Evolutionary conservation across 2,329 filamentous ascomycete species (phyloP).

Genomic region (Metarhizium humberi): DNA sequence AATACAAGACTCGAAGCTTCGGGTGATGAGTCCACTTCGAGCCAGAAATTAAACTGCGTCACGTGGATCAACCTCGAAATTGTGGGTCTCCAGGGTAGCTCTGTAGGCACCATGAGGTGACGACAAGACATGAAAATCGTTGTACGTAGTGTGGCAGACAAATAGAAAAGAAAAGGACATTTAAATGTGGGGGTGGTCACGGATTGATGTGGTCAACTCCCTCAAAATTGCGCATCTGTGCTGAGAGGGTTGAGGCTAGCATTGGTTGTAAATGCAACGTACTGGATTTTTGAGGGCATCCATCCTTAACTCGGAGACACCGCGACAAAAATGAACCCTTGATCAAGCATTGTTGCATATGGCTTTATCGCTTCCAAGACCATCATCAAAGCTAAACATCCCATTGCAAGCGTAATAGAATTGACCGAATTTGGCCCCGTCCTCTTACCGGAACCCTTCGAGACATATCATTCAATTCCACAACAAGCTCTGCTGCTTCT

Average conservation of each 20-base stretch:
- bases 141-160: neutral
- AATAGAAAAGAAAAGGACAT: neutral
- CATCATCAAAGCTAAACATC: neutral
- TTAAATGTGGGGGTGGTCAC: neutral
- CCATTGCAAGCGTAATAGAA: constrained; percentile 17
- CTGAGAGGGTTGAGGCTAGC: neutral
- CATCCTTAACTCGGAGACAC: too few relatives aligned
- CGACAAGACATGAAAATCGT: neutral
- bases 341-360: neutral
- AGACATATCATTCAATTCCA: constrained; percentile 6
- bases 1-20: constrained; percentile 12
- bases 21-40: constrained; percentile 17
- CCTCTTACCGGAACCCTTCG: constrained; percentile 31
- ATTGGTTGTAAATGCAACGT: neutral
- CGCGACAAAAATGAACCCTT: too few relatives aligned
- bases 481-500: constrained; percentile 16
- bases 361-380: neutral
- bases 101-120: neutral
- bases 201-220: neutral
- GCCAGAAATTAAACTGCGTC: constrained; percentile 21
- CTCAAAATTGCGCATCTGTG: neutral
- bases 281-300: neutral
- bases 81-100: constrained; percentile 4
- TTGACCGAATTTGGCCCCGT: constrained; percentile 36
- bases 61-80: constrained; percentile 14